Percentiles rank a stretch among this genome's conserved stretches.
These are phyloP conservation scores for Aspergillus tubingensis DNA, from an alignment of 2,329 filamentous ascomycete genomes.

Conservation along the genomic window DNA sequence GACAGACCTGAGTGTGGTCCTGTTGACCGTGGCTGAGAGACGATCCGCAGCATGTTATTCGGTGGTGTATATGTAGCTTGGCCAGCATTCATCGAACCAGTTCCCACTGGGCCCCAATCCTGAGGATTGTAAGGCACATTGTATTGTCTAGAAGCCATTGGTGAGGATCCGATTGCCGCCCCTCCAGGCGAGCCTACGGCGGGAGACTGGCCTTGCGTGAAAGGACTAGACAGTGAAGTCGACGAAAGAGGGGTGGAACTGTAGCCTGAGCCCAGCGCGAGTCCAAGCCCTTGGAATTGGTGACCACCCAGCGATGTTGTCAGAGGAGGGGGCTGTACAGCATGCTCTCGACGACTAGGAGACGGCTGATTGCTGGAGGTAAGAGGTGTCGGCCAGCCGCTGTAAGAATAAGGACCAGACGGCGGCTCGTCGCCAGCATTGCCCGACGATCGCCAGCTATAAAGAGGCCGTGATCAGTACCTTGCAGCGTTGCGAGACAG, in stretches of 20 bases:
- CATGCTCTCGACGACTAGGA: conserved; percentile 46
- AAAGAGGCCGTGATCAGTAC: conserved; percentile 27
- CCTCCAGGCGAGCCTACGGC: conserved; percentile 40
- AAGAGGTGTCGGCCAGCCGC: conserved; percentile 36
- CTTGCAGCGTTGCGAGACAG: conserved; percentile 9
- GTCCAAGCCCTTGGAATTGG: conserved; percentile 39
- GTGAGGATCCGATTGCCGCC: conserved; percentile 40
- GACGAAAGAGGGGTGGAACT: conserved; percentile 44
- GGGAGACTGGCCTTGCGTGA: conserved; percentile 42
- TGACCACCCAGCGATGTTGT: conserved; percentile 43
- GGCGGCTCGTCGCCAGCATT: conserved; percentile 37
- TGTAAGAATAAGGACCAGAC: conserved; percentile 29
- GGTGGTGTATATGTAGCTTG: conserved; percentile 32
- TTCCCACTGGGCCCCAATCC: conserved; percentile 49
- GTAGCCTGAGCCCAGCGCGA: conserved; percentile 30
- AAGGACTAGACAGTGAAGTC: conserved; percentile 48
- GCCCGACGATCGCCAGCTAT: conserved; percentile 36
- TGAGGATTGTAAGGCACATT: conserved; percentile 52
- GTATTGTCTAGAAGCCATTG: conserved; percentile 49
- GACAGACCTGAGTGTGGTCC: conserved; percentile 37
- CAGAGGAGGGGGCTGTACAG: conserved; percentile 44
- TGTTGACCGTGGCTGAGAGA: conserved; percentile 28
- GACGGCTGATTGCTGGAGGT: conserved; percentile 37
- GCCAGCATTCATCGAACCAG: conserved; percentile 26
- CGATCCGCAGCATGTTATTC: conserved; percentile 31